Evolutionary conservation across 164 flowering plant species (phyloP).

Genomic region (Macadamia integrifolia): DNA sequence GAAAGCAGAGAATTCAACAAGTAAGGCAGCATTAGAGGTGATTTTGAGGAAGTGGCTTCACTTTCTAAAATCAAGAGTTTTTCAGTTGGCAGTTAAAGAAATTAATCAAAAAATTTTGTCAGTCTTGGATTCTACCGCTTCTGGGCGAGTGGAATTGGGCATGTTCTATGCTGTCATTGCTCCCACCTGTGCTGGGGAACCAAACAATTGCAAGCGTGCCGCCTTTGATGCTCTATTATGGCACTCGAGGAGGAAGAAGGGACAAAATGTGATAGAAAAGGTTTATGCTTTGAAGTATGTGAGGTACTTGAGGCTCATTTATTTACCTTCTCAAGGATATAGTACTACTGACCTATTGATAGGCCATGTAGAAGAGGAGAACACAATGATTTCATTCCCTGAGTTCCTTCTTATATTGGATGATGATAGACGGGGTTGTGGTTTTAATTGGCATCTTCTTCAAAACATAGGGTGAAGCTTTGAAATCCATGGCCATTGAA

Average conservation of each 20-base stretch:
- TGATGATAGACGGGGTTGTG: conserved; percentile 93
- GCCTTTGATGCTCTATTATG: no score
- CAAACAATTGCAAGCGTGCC: conserved; percentile 53
- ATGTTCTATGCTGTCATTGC: conserved; percentile 86
- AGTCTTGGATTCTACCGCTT: conserved; percentile 63
- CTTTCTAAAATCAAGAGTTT: no score
- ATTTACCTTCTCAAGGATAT: conserved; percentile 65
- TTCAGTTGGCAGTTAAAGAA: no score
- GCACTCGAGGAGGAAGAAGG: no score
- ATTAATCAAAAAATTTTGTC: conserved; percentile 67
- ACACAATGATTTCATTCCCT: conserved; percentile 49
- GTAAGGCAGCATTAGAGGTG: no score
- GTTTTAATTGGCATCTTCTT: conserved; percentile 8
- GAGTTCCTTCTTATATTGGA: conserved; percentile 83
- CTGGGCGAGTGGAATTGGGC: conserved; percentile 86
- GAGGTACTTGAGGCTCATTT: conserved; percentile 70
- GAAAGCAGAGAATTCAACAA: conserved; percentile 25
- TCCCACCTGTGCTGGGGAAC: conserved; percentile 72
- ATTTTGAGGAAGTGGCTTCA: no score
- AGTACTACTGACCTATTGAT: conserved; percentile 61
- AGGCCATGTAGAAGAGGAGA: conserved; percentile 64
- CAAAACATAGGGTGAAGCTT: no score
- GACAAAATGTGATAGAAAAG: no score
- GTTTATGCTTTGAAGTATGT: conserved; percentile 30
- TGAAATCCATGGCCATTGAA: no score